A percentile compares a stretch with the other conserved stretches of the same genome.
phyloP scores from a whole-genome alignment of 139 green algal species.

The Trebouxia sp. region DNA sequence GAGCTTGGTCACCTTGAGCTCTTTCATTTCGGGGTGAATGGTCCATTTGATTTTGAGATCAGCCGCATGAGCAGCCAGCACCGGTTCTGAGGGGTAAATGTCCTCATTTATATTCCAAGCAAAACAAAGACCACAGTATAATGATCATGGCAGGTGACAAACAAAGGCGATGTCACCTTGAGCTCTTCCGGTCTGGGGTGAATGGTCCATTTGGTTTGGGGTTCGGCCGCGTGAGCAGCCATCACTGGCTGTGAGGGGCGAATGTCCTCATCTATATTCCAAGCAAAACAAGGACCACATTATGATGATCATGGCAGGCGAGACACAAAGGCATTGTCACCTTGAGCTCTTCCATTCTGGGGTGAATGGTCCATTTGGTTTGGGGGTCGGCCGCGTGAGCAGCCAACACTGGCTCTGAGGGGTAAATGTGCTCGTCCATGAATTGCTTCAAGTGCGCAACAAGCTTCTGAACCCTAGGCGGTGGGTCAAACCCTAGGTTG shows the following conservation, averaged over 20 bases:
- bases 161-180: no score
- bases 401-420: constrained; percentile 63
- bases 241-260: constrained; percentile 66
- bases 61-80: constrained; percentile 44
- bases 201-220: constrained; percentile 65
- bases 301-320: no score
- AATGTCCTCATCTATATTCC: constrained; percentile 78
- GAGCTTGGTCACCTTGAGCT: constrained; percentile 84
- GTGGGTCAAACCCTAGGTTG: constrained; percentile 27
- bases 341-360: constrained; percentile 87
- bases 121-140: no score
- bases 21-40: constrained; percentile 75
- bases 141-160: no score
- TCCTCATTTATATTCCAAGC: constrained; percentile 75
- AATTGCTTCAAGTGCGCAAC: constrained; percentile 66
- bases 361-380: constrained; percentile 77
- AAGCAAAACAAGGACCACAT: no score
- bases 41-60: constrained; percentile 61
- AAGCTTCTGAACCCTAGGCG: constrained; percentile 49
- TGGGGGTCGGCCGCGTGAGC: constrained; percentile 30
- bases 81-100: constrained; percentile 72
- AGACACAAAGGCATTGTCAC: background rate
- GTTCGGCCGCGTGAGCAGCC: constrained; percentile 35
- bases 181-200: constrained; percentile 81
- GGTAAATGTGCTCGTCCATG: constrained; percentile 79